Evolutionary conservation across 2,329 filamentous ascomycete species (phyloP), one percentile per base, ranked within the genome.

Genomic region (Trichophyton mentagrophytes): DNA sequence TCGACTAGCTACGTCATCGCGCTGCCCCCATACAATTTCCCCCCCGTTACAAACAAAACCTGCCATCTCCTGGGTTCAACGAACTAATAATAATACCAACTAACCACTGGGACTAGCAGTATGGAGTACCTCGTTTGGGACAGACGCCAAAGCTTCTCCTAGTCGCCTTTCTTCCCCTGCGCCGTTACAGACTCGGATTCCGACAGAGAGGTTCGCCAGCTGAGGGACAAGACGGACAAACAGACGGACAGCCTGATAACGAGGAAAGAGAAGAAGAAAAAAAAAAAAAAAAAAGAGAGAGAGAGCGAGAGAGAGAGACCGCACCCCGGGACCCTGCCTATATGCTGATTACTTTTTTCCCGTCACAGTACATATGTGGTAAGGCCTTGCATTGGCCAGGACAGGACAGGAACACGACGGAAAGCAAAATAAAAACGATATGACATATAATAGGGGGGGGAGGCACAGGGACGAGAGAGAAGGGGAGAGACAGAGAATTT

Each of bases 71-170:
- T 38, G 33, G 33, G 33, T 38, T 17, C 40, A n/a, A n/a, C 40
- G 8, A 20, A 20, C 17, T 22, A 11, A 55, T 27, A 36, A 25
- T 27, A 55, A n/a, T 53, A 53, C 22, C 9, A 25, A 47, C 17
- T 51, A 27, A 25, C 20, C 8, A 51, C 22, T 25, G 11, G 8
- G 20, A 51, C 46, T 51, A 51, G 46, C 46, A 51, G 20, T 9
- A 51, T 30, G 46, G 46, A 51, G 44, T 30, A 30, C 27, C 27
- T 51, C 2, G 51, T 55, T 55, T 55, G 25, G 51, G 27, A 55
- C 51, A 55, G 17, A 30, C 51, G 51, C 51, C 51, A 55, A 55
- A 55, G 46, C 46, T 51, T 51, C 46, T 51, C 46, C 46, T 51
- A 11, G 46, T 22, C 27, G 8, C 15, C 27, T 36, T 30, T 36